A percentile compares a stretch with the other conserved stretches of the same genome.
Evolutionary conservation across 805 yeast genomes (phyloP).

Genomic region (Maudiozyma pseudohumilis): DNA sequence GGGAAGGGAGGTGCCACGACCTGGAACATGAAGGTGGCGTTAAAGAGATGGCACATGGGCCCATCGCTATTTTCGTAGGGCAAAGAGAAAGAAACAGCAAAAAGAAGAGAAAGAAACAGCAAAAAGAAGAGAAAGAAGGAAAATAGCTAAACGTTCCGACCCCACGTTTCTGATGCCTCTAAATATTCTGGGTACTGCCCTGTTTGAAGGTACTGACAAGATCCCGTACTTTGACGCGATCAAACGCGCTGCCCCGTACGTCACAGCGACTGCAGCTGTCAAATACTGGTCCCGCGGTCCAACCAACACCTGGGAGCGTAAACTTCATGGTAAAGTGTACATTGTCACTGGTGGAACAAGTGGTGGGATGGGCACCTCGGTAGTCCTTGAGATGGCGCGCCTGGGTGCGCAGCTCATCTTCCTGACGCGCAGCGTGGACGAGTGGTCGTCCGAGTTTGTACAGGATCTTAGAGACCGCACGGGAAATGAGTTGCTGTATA

Average conservation of each 20-base stretch:
- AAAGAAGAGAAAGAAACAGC: too few species aligned
- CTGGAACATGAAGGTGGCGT: too few species aligned
- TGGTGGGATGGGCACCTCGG: conserved; percentile 68
- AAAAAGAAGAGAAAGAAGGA: too few species aligned
- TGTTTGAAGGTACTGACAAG: conserved; percentile 61
- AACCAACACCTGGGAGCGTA: conserved; percentile 83
- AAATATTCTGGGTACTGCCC: conserved; percentile 60
- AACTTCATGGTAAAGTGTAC: conserved; percentile 81
- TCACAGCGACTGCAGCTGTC: conserved; percentile 36
- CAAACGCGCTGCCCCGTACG: conserved; percentile 47
- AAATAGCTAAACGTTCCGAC: too few species aligned
- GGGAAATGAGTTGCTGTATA: conserved; percentile 67
- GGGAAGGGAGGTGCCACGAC: too few species aligned
- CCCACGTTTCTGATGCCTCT: too few species aligned
- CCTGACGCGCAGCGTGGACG: conserved; percentile 54
- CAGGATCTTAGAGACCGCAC: conserved; percentile 65
- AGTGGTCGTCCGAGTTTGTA: conserved; percentile 73
- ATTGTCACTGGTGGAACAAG: conserved; percentile 89
- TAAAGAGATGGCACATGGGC: too few species aligned
- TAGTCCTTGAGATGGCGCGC: conserved; percentile 62
- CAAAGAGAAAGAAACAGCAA: too few species aligned
- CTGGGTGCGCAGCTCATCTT: conserved; percentile 83
- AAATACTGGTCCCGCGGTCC: conserved; percentile 77
- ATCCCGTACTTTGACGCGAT: conserved; percentile 67
- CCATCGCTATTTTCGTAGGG: too few species aligned